These are phyloP conservation scores for Zopfia rhizophila DNA, from an alignment of 2,329 filamentous ascomycete genomes.

Conservation along the genomic window DNA sequence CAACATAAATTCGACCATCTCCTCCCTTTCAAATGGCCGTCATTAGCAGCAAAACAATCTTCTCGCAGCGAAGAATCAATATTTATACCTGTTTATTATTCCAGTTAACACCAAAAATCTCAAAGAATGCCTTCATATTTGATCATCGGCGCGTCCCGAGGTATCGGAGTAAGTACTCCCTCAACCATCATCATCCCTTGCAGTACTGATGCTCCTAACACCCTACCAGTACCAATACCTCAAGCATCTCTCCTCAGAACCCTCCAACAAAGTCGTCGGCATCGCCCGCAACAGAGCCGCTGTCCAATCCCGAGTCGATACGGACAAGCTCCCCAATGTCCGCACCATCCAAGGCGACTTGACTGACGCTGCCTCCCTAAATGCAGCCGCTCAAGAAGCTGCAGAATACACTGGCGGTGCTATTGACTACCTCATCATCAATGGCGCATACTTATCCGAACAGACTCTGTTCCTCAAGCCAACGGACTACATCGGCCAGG, in stretches of 20 bases:
- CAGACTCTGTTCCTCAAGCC: slow-evolving; percentile 24
- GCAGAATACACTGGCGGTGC: slow-evolving; percentile 47
- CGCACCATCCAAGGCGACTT: slow-evolving; percentile 53
- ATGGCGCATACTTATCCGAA: slow-evolving; percentile 47
- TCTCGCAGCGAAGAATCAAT: too few relatives aligned
- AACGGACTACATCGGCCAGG: slow-evolving; percentile 21
- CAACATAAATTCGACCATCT: too few relatives aligned
- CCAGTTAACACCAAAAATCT: not conserved
- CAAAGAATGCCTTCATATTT: slow-evolving; percentile 43
- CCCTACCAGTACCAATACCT: slow-evolving; percentile 41
- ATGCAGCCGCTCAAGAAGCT: slow-evolving; percentile 44
- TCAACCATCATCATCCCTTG: not conserved
- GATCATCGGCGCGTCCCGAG: slow-evolving; percentile 46
- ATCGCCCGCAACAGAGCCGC: slow-evolving; percentile 43
- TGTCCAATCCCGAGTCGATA: not conserved
- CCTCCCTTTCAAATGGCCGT: too few relatives aligned
- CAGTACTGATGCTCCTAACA: not conserved
- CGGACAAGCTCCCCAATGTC: slow-evolving; percentile 37
- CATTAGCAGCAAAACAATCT: too few relatives aligned
- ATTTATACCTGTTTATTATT: too few relatives aligned
- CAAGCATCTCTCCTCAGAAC: slow-evolving; percentile 35
- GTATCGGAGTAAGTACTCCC: slow-evolving; percentile 37
- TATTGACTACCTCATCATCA: slow-evolving; percentile 57
- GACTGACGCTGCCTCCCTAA: slow-evolving; percentile 45
- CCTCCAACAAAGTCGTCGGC: slow-evolving; percentile 45